Conservation (phyloP, 2,329 filamentous ascomycete species). For the Neurospora crassa region DNA sequence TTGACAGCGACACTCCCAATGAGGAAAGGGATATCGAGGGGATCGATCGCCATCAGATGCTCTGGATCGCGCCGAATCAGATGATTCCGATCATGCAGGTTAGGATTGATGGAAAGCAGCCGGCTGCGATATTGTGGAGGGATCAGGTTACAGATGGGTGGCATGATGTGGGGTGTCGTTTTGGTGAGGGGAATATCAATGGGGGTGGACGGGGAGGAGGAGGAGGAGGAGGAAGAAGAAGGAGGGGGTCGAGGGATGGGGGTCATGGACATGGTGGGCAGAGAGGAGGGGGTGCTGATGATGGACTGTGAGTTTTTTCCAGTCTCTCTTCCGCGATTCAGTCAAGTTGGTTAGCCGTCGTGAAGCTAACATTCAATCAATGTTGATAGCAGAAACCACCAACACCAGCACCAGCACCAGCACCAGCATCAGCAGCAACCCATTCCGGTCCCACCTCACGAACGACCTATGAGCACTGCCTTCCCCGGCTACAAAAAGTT, state of each 20-base stretch:
- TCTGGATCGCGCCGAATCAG: background rate
- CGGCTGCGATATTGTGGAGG: background rate
- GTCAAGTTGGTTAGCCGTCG: background rate
- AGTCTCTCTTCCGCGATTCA: too few relatives aligned
- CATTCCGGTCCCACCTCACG: background rate
- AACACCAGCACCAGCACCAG: background rate
- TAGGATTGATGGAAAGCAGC: background rate
- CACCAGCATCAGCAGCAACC: background rate
- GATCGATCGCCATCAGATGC: background rate
- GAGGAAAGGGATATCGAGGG: background rate
- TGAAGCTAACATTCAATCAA: background rate
- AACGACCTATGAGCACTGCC: background rate
- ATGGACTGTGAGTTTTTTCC: background rate
- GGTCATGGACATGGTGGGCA: background rate
- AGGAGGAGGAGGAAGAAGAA: background rate
- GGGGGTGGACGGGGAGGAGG: background rate
- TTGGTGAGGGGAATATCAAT: conserved; percentile 16
- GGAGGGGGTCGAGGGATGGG: background rate
- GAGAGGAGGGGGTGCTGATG: background rate
- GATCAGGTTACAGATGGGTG: background rate
- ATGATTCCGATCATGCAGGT: background rate
- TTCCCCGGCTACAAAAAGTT: background rate
- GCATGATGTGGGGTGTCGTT: conserved; percentile 1
- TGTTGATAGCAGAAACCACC: background rate
- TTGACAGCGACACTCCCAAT: background rate